Evolutionary conservation across 1,139 yeast genomes (phyloP).

Genomic region (Saccharomycopsis hybrid): DNA sequence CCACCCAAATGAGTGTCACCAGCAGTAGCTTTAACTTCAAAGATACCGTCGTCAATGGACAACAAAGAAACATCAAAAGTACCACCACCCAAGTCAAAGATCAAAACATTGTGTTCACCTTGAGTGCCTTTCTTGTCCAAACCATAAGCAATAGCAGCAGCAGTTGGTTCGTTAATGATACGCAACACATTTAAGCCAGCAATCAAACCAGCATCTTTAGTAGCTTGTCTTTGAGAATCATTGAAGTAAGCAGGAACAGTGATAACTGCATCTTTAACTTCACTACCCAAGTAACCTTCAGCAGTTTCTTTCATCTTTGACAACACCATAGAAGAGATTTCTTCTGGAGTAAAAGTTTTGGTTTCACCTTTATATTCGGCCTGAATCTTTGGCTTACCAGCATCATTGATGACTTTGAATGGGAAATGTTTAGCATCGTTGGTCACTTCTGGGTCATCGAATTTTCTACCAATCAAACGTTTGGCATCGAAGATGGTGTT

Average conservation of each 20-base stretch:
- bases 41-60: conserved; percentile 87
- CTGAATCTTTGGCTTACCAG: conserved; percentile 74
- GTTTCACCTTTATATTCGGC: conserved; percentile 64
- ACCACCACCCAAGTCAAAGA: conserved; percentile 96
- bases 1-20: conserved; percentile 97
- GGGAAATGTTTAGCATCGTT: conserved; percentile 81
- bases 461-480: conserved; percentile 79
- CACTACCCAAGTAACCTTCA: conserved; percentile 82
- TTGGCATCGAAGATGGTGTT: conserved; percentile 83
- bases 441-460: conserved; percentile 68
- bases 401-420: conserved; percentile 57
- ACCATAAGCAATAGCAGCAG: conserved; percentile 98
- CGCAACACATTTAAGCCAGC: conserved; percentile 92
- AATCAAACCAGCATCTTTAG: conserved; percentile 95
- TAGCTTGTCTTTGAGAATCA: conserved; percentile 98
- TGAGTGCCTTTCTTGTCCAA: conserved; percentile 56
- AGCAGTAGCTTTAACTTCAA: conserved; percentile 90
- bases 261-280: conserved; percentile 89
- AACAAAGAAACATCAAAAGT: conserved; percentile 87
- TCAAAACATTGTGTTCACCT: conserved; percentile 82
- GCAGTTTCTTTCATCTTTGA: conserved; percentile 91
- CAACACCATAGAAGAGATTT: conserved; percentile 85
- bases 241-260: conserved; percentile 98
- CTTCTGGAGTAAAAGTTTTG: conserved; percentile 79
- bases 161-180: conserved; percentile 97